Evolutionary conservation across 1,284 basidiomycete genomes (phyloP).

Genomic region (Ustilago trichophora): DNA sequence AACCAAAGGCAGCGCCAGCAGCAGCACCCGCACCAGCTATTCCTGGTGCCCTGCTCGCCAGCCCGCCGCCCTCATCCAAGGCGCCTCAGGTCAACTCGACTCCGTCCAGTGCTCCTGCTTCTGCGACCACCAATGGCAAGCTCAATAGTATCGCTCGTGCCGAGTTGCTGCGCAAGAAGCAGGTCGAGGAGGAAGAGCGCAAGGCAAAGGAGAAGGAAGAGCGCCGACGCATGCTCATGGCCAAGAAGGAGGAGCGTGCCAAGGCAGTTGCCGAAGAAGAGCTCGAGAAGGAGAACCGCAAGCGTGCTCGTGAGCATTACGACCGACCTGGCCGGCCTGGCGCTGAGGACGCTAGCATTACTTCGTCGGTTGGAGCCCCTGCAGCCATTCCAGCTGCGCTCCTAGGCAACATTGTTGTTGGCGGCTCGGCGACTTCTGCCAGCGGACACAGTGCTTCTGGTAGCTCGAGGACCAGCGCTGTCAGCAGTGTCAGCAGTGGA

Average conservation of each 20-base stretch:
- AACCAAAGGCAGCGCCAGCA: conserved; percentile 8
- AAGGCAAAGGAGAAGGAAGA: conserved; percentile 49
- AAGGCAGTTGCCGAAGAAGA: conserved; percentile 41
- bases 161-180: conserved; percentile 49
- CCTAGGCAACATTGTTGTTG: conserved; percentile 23
- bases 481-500: conserved; percentile 39
- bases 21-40: conserved; percentile 16
- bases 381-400: conserved; percentile 36
- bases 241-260: conserved; percentile 44
- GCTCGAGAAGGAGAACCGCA: conserved; percentile 39
- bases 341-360: conserved; percentile 27
- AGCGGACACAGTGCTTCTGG: conserved; percentile 9
- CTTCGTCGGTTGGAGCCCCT: conserved; percentile 26
- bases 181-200: conserved; percentile 51
- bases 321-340: conserved; percentile 22
- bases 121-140: conserved; percentile 27
- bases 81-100: conserved; percentile 29
- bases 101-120: conserved; percentile 14
- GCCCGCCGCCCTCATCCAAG: conserved; percentile 21
- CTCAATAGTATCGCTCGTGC: conserved; percentile 47
- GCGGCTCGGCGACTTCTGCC: conserved; percentile 16
- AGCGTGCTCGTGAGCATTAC: conserved; percentile 44
- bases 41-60: conserved; percentile 34
- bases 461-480: conserved; percentile 30
- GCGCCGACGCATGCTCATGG: conserved; percentile 42